Base-by-base conservation (phyloP, 371 early-diverging fungal species). In the Mortierella sp. region DNA sequence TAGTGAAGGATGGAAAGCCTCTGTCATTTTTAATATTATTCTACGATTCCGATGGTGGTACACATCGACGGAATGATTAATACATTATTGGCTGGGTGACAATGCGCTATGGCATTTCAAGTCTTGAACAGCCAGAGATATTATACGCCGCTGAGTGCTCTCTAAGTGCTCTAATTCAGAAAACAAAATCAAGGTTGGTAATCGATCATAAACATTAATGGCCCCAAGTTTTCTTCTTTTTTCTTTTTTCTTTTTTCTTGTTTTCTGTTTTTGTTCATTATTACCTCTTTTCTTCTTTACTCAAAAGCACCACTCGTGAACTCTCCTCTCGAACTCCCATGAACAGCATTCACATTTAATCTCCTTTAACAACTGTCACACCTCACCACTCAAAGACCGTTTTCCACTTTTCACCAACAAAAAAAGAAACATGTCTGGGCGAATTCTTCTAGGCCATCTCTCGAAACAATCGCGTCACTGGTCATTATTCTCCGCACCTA, bases 251-350 rank as follows among this genome's bases (percentile, higher is more conserved):
- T 47, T 47, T 47, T 47, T 47, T 47, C 19, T 19, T 47, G 11
- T 47, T 16, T 16, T 19, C 15, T 47, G 48, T 47, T 47, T 47
- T 47, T 47, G 48, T 16, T 47, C 48, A 47, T 16, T 16, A 47
- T 47, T 47, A 47, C 48, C 48, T 47, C 48, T 47, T 47, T 47
- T 19, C 48, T 47, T 47, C 48, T 47, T 47, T 47, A 47, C 48
- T 16, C 48, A 47, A 47, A 47, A 47, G 19, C 48, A 47, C 48
- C 48, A 47, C 8, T 47, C 48, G 16, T 47, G 48, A 19, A 47
- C 48, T 47, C 48, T 47, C 19, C 48, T 47, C 48, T 0, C 48
- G 48, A 47, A 47, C 48, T 15, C 19, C 19, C 48, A 47, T 8
- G 43, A 43, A 43, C 43, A 43, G 48, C 19, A 16, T 47, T 16